Conservation (phyloP, 345 rosid species). For the Dipteronia sinensis region DNA sequence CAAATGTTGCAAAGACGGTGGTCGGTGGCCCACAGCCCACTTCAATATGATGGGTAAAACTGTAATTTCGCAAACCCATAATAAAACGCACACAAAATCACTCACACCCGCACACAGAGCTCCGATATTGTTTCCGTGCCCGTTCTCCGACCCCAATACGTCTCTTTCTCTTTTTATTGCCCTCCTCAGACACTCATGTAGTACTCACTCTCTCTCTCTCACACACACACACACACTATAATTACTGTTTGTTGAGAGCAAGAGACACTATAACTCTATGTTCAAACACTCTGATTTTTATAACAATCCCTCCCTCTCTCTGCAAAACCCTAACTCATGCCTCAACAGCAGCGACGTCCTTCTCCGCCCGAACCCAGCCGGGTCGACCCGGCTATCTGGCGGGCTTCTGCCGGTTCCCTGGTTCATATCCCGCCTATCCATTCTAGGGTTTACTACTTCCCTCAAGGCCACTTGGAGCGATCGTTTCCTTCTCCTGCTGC, state of each 20-base stretch:
- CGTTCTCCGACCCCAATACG: constrained; percentile 35
- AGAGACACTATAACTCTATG: not conserved
- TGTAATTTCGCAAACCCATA: not conserved
- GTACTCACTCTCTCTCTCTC: constrained; percentile 7
- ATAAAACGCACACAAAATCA: not conserved
- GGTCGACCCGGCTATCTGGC: constrained; percentile 74
- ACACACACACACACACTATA: not conserved
- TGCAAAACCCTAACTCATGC: constrained; percentile 39
- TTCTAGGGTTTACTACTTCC: constrained; percentile 84
- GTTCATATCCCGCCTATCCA: constrained; percentile 57
- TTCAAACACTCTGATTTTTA: not conserved
- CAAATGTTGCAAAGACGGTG: not conserved
- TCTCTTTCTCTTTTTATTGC: constrained; percentile 18
- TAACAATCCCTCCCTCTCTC: constrained; percentile 3
- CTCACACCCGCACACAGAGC: not conserved
- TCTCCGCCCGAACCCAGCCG: constrained; percentile 33
- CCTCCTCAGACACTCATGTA: constrained; percentile 17
- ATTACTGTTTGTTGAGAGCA: not conserved
- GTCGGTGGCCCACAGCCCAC: not conserved
- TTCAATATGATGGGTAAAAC: constrained; percentile 3
- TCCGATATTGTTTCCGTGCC: constrained; percentile 16
- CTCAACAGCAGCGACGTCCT: constrained; percentile 24
- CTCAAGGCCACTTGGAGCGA: constrained; percentile 85
- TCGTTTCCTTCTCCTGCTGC: constrained; percentile 33
- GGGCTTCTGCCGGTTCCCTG: constrained; percentile 74